These are phyloP conservation scores for Diaporthe sp. DNA, from an alignment of 2,329 filamentous ascomycete genomes.

Conservation along the genomic window DNA sequence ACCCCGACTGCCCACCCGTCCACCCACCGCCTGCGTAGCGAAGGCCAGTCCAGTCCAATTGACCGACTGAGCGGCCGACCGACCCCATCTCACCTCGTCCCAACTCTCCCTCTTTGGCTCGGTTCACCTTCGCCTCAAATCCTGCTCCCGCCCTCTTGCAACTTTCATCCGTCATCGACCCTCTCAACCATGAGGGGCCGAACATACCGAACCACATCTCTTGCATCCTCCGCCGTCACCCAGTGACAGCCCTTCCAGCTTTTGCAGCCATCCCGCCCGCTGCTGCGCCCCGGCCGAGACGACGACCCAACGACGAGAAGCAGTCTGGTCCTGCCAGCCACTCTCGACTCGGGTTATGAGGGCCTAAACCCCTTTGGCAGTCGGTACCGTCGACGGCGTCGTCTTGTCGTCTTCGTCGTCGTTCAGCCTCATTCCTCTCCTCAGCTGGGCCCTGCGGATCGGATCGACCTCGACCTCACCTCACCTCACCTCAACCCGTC, in stretches of 20 bases:
- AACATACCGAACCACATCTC: slow-evolving; percentile 9
- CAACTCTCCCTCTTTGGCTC: slow-evolving; percentile 19
- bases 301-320: slow-evolving; percentile 4
- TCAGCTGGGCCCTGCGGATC: slow-evolving; percentile 16
- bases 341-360: slow-evolving; percentile 36
- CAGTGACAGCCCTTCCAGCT: slow-evolving; percentile 8
- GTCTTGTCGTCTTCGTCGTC: slow-evolving; percentile 19
- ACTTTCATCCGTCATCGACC: slow-evolving; percentile 23
- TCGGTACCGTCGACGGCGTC: slow-evolving; percentile 34
- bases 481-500: slow-evolving; percentile 9
- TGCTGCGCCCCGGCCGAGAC: not conserved
- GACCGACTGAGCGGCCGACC: slow-evolving; percentile 14
- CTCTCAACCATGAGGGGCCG: slow-evolving; percentile 35
- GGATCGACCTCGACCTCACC: slow-evolving; percentile 10
- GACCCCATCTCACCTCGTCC: slow-evolving; percentile 33
- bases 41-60: not conserved
- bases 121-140: slow-evolving; percentile 23
- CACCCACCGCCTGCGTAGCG: slow-evolving; percentile 11
- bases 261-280: slow-evolving; percentile 6
- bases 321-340: slow-evolving; percentile 24
- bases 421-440: not conserved
- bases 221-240: slow-evolving; percentile 14
- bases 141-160: slow-evolving; percentile 16
- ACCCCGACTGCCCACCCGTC: slow-evolving; percentile 1
- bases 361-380: slow-evolving; percentile 32